These are phyloP conservation scores for Hyaloscypha hepaticicola DNA, from an alignment of 495 filamentous ascomycete genomes.

Conservation along the genomic window DNA sequence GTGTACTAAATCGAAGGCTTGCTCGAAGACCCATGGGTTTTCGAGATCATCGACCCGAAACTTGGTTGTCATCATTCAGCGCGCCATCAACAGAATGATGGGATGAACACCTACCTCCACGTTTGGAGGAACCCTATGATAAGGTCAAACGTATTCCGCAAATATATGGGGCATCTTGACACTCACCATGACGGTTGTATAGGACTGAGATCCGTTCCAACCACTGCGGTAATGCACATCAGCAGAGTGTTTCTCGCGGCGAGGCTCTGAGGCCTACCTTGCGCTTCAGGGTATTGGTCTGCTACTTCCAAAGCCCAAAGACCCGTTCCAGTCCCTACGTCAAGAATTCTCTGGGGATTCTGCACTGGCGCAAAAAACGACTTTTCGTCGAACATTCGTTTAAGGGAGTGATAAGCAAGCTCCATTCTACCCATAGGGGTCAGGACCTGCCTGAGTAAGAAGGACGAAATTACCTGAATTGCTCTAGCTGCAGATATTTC, in stretches of 20 bases:
- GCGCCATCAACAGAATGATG: background rate
- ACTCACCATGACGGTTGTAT: slow-evolving; percentile 37
- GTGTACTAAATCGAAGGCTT: slow-evolving; percentile 50
- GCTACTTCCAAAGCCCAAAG: slow-evolving; percentile 35
- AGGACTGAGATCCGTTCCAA: slow-evolving; percentile 37
- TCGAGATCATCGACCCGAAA: slow-evolving; percentile 55
- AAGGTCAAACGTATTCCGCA: background rate
- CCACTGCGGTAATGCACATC: slow-evolving; percentile 21
- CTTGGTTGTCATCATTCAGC: background rate
- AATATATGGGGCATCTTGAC: background rate
- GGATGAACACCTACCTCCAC: slow-evolving; percentile 17
- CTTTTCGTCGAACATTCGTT: slow-evolving; percentile 11
- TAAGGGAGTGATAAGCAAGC: background rate
- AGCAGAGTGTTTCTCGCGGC: slow-evolving; percentile 9
- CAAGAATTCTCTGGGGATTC: slow-evolving; percentile 26
- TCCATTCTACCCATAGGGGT: background rate
- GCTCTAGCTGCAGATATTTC: background rate
- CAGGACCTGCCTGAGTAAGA: background rate
- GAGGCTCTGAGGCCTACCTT: slow-evolving; percentile 29
- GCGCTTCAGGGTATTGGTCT: slow-evolving; percentile 15
- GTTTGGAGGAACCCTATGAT: slow-evolving; percentile 45
- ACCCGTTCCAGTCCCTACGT: slow-evolving; percentile 27
- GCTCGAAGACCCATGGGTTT: slow-evolving; percentile 45
- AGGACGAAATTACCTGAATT: background rate
- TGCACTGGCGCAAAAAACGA: slow-evolving; percentile 28